Evolutionary conservation across 148 eudicot genomes (phyloP).

Genomic region (Hydrangea macrophylla): DNA sequence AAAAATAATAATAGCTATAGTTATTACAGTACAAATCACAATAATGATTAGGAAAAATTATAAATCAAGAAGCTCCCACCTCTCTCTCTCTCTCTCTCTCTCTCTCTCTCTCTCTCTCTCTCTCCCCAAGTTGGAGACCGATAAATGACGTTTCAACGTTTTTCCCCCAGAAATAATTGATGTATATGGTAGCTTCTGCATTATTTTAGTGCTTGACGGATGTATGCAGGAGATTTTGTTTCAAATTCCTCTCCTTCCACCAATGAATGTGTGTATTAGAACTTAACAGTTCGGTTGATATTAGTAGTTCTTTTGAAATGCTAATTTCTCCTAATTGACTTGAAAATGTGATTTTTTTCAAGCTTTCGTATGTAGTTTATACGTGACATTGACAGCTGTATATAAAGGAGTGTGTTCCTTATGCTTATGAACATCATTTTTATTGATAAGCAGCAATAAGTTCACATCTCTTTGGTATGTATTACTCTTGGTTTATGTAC

Average conservation of each 20-base stretch:
- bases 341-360: not conserved
- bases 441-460: too few species aligned
- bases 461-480: conserved; percentile 2
- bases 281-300: not conserved
- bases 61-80: not conserved
- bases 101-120: too few species aligned
- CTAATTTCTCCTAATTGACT: not conserved
- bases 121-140: too few species aligned
- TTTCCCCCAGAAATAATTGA: too few species aligned
- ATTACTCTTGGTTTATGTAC: not conserved
- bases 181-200: too few species aligned
- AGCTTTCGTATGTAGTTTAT: too few species aligned
- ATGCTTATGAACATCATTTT: too few species aligned
- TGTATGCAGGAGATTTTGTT: not conserved
- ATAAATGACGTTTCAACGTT: too few species aligned
- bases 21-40: not conserved
- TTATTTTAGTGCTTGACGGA: not conserved
- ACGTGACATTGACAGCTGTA: too few species aligned
- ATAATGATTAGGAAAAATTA: not conserved
- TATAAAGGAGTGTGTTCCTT: too few species aligned
- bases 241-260: not conserved
- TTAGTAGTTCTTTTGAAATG: not conserved
- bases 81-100: too few species aligned
- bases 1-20: not conserved
- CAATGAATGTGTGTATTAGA: not conserved